Conservation (phyloP, 495 filamentous ascomycete species). For the Polyplosphaeria fusca region DNA sequence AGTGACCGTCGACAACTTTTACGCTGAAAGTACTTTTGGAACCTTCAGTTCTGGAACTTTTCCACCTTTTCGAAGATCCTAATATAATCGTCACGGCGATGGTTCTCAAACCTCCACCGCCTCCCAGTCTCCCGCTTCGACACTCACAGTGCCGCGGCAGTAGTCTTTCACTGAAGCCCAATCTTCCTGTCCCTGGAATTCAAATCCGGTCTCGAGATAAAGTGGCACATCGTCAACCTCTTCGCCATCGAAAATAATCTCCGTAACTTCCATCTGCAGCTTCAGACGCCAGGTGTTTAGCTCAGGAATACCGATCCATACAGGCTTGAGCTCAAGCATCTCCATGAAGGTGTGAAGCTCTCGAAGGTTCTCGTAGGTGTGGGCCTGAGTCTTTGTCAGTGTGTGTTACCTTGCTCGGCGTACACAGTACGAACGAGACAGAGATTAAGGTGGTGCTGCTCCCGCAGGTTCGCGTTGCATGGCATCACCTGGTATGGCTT, state of each 20-base stretch:
- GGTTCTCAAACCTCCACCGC: neutral
- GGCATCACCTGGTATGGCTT: neutral
- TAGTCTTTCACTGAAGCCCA: slow-evolving; percentile 2
- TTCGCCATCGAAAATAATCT: neutral
- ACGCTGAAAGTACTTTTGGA: too few relatives aligned
- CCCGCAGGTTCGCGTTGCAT: neutral
- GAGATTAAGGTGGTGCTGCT: neutral
- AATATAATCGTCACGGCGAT: too few relatives aligned
- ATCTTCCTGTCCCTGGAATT: neutral
- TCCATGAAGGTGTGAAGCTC: neutral
- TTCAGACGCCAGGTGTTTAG: slow-evolving; percentile 11
- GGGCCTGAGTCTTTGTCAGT: neutral
- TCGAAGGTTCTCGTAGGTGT: neutral
- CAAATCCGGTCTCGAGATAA: slow-evolving; percentile 5
- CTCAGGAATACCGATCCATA: neutral
- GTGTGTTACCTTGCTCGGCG: too few relatives aligned
- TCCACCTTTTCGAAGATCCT: too few relatives aligned
- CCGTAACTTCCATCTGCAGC: neutral
- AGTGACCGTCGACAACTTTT: too few relatives aligned
- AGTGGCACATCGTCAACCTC: neutral
- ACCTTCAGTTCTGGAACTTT: too few relatives aligned
- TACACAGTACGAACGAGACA: too few relatives aligned
- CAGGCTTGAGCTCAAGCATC: slow-evolving; percentile 4
- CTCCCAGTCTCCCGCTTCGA: slow-evolving; percentile 18
- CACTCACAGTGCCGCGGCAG: neutral